Base-by-base conservation (phyloP, 208 protist species). In the Leptomonas pyrrhocoris region DNA sequence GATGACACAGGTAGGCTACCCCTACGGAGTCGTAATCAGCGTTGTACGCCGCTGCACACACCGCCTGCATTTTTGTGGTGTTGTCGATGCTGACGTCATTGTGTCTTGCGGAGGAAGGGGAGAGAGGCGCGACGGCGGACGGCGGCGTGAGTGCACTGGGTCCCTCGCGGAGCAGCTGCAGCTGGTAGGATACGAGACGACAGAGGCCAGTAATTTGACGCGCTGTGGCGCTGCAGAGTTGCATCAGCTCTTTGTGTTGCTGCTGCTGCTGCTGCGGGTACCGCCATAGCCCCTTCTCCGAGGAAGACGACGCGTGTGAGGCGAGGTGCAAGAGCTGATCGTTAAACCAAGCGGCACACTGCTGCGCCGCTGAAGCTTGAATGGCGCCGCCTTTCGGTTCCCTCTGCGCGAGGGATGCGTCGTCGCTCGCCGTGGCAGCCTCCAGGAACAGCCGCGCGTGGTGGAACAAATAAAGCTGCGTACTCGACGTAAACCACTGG, bases 1-100 rank as follows among this genome's bases (percentile, higher is more conserved):
- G 71, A 19, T 76, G 71, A 19, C 62, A 76, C 0, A 76, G 12
- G 1, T 57, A 28, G 18, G 46, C 43, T 46, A 76, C 62, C 15
- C 62, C 50, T 5, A 64, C 40, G 11, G 5, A 18, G 13, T 68
- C 31, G 54, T 75, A 75, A 23, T 8, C 25, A 6, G 46, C 19
- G 12, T 27, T 15, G 55, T 61, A 75, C 25, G 48, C 59, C 45
- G 59, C 45, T 3, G 31, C 2, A 25, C 62, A 54, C 19, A 40
- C 18, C 30, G 34, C 19, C 34, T 50, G 23, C 1, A 50, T 11
- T 28, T 30, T 11, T 30, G n/a, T n/a, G n/a, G n/a, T n/a, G n/a
- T 13, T 25, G 49, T 54, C 49, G n/a, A 25, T 54, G 21, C 21
- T 30, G 49, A 8, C 27, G 49, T 28, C 11, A 54, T 23, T 5